These are phyloP conservation scores for Boletus rubescentipes DNA, from an alignment of 768 basidiomycete genomes.

Conservation along the genomic window DNA sequence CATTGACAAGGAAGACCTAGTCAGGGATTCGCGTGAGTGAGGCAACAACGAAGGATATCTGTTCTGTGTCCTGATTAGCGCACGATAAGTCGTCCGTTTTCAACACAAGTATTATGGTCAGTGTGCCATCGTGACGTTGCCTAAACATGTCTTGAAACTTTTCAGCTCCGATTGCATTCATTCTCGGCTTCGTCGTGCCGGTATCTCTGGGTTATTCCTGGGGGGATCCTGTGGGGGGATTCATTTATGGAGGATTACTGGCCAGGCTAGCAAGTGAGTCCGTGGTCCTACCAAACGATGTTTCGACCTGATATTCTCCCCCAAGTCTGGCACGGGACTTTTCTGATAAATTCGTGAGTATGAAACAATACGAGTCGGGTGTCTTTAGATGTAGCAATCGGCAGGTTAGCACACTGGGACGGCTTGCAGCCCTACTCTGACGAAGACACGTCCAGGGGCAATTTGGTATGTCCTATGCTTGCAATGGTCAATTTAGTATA, in stretches of 20 bases:
- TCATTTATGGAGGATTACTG: conserved; percentile 9
- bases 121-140: not conserved
- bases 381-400: not conserved
- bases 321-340: conserved; percentile 11
- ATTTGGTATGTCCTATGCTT: not conserved
- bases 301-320: not conserved
- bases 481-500: not conserved
- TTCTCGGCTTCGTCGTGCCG: conserved; percentile 2
- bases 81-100: conserved; percentile 5
- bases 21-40: conserved; percentile 4
- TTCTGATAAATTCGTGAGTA: conserved; percentile 11
- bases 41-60: not conserved
- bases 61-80: not conserved
- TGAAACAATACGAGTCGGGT: not conserved
- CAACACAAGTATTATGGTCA: conserved; percentile 13
- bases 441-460: conserved; percentile 13
- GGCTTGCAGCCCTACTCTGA: conserved; percentile 12
- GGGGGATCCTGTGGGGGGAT: conserved; percentile 9
- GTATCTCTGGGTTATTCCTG: conserved; percentile 4
- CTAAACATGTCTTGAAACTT: not conserved
- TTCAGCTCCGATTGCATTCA: conserved; percentile 10
- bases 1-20: conserved; percentile 6
- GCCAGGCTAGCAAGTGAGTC: conserved; percentile 13
- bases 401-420: conserved; percentile 11
- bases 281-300: not conserved